These are phyloP conservation scores for Boeremia lycopersici DNA, from an alignment of 2,329 filamentous ascomycete genomes.

Conservation along the genomic window DNA sequence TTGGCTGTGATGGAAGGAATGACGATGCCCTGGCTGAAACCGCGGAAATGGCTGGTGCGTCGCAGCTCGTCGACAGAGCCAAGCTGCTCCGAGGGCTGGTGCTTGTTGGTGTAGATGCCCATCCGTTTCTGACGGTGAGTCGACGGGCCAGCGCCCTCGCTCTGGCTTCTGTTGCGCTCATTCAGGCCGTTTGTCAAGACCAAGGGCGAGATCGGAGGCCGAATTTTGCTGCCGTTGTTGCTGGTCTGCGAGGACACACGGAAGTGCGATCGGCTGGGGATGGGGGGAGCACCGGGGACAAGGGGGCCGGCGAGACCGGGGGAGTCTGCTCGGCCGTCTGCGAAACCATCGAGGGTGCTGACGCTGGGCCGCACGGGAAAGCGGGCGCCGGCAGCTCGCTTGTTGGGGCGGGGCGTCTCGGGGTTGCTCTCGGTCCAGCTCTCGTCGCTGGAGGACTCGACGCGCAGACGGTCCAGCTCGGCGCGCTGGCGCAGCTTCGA, in stretches of 20 bases:
- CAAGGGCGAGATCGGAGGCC: slow-evolving; percentile 75
- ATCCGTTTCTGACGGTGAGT: slow-evolving; percentile 63
- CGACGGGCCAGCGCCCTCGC: slow-evolving; percentile 62
- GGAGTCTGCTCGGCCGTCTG: slow-evolving; percentile 50
- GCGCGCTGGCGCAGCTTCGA: slow-evolving; percentile 41
- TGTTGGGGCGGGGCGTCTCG: slow-evolving; percentile 77
- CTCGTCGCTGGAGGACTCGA: slow-evolving; percentile 56
- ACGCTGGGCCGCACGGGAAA: slow-evolving; percentile 72
- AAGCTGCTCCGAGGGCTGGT: slow-evolving; percentile 54
- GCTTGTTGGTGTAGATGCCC: slow-evolving; percentile 64
- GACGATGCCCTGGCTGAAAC: slow-evolving; percentile 63
- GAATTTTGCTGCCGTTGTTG: slow-evolving; percentile 63
- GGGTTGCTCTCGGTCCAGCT: slow-evolving; percentile 67
- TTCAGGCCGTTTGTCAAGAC: slow-evolving; percentile 68
- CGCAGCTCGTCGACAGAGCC: slow-evolving; percentile 59
- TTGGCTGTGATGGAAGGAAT: slow-evolving; percentile 35
- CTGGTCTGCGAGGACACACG: slow-evolving; percentile 72
- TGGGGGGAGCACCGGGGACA: slow-evolving; percentile 65
- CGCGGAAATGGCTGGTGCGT: slow-evolving; percentile 61
- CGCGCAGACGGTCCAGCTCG: slow-evolving; percentile 41
- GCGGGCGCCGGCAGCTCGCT: slow-evolving; percentile 59
- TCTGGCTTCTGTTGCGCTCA: slow-evolving; percentile 69
- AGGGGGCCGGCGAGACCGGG: slow-evolving; percentile 30
- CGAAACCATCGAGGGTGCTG: slow-evolving; percentile 64
- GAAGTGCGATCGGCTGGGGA: slow-evolving; percentile 81